Conservation (phyloP, 169 alveolate genomes). For the Babesia microti region DNA sequence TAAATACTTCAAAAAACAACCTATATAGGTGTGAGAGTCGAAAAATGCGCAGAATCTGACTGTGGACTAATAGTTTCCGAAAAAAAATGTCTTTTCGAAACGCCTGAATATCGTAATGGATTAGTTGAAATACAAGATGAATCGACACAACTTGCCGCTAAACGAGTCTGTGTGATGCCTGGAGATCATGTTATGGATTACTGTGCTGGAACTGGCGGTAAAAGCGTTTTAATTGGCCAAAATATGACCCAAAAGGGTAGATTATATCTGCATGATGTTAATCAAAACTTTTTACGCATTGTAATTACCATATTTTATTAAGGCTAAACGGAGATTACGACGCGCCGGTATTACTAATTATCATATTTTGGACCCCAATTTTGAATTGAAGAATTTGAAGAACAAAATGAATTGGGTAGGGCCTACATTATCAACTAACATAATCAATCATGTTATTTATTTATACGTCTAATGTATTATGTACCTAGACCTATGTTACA, state of each 20-base stretch:
- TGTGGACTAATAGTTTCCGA: slow-evolving; percentile 69
- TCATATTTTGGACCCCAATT: slow-evolving; percentile 55
- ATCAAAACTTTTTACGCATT: slow-evolving; percentile 47
- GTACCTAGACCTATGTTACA: too few relatives aligned
- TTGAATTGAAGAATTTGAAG: slow-evolving; percentile 38
- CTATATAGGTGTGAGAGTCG: slow-evolving; percentile 64
- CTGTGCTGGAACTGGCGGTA: slow-evolving; percentile 92
- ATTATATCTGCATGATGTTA: slow-evolving; percentile 78
- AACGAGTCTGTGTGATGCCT: slow-evolving; percentile 72
- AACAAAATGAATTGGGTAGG: slow-evolving; percentile 81
- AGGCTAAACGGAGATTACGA: slow-evolving; percentile 78
- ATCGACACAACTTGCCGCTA: slow-evolving; percentile 71
- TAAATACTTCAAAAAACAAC: too few relatives aligned
- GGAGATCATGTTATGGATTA: slow-evolving; percentile 81
- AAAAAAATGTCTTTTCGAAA: slow-evolving; percentile 56
- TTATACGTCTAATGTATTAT: too few relatives aligned
- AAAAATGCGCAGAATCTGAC: slow-evolving; percentile 71
- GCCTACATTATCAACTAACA: too few relatives aligned
- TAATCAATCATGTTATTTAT: too few relatives aligned
- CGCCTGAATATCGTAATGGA: slow-evolving; percentile 78
- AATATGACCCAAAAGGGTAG: slow-evolving; percentile 76
- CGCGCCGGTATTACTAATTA: slow-evolving; percentile 84
- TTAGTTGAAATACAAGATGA: slow-evolving; percentile 86
- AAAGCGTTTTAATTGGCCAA: slow-evolving; percentile 80
- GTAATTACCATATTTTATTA: slow-evolving; percentile 19